Conservation (phyloP, 805 yeast genomes). For the Debaryomyces castellii region DNA sequence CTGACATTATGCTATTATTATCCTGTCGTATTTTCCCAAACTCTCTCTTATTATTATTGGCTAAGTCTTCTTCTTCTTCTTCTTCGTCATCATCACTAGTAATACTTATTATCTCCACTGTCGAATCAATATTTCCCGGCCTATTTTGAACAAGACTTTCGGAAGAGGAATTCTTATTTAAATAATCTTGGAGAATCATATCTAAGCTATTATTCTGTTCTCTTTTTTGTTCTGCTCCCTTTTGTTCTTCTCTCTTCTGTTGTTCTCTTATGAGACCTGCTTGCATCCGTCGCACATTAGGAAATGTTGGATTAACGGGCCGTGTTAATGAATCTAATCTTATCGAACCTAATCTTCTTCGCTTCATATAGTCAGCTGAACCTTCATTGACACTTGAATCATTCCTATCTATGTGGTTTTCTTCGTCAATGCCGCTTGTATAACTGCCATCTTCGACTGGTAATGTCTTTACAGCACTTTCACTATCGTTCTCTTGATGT, state of each 20-base stretch:
- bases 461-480: too few species aligned
- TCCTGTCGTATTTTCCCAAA: background rate
- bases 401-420: background rate
- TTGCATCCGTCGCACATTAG: background rate
- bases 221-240: background rate
- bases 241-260: too few species aligned
- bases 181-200: background rate
- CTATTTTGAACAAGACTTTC: background rate
- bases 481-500: background rate
- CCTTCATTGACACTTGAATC: background rate
- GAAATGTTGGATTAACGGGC: background rate
- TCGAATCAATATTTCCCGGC: background rate
- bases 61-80: constrained; percentile 3
- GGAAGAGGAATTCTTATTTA: background rate
- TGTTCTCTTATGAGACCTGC: too few species aligned
- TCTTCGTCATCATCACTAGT: constrained; percentile 8
- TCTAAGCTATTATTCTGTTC: background rate
- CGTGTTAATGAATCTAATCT: background rate
- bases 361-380: background rate
- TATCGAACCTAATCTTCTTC: background rate
- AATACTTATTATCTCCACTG: constrained; percentile 6
- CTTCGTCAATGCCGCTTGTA: background rate
- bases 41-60: background rate
- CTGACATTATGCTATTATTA: background rate
- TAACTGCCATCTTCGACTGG: too few species aligned